phyloP scores from a whole-genome alignment of 352 stramenopile genomes.

The Pythium biforme region DNA sequence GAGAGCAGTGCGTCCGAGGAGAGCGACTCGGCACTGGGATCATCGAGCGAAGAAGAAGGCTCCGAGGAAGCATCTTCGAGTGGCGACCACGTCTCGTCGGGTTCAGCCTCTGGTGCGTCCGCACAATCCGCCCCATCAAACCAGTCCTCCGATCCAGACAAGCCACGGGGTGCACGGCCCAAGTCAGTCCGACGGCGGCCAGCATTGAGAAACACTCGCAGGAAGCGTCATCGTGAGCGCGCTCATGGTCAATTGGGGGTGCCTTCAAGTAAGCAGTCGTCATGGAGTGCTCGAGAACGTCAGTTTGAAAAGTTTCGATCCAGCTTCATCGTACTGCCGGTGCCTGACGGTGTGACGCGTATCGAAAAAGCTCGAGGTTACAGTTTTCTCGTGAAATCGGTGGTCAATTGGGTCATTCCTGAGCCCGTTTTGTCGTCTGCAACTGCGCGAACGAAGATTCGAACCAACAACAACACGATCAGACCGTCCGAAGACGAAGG shows the following conservation, averaged over 20 bases:
- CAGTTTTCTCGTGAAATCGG: constrained; percentile 63
- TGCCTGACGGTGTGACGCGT: constrained; percentile 49
- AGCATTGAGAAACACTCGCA: neutral
- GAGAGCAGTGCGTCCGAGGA: constrained; percentile 1
- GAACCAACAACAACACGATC: constrained; percentile 26
- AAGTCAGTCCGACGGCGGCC: neutral
- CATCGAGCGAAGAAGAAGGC: neutral
- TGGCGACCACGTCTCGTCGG: neutral
- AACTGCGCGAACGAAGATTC: neutral
- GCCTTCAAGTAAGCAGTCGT: constrained; percentile 21
- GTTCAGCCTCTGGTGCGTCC: neutral
- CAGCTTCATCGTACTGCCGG: constrained; percentile 55
- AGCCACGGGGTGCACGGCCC: neutral
- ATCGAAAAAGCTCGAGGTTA: constrained; percentile 63
- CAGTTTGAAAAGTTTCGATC: constrained; percentile 80
- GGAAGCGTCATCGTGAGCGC: neutral
- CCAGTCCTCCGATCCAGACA: neutral
- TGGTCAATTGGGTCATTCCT: constrained; percentile 65
- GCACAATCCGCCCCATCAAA: constrained; percentile 1
- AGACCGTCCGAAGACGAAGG: constrained; percentile 6
- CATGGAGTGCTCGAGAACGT: constrained; percentile 59
- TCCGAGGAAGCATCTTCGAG: constrained; percentile 2
- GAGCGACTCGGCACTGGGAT: constrained; percentile 1
- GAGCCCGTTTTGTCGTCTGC: constrained; percentile 37
- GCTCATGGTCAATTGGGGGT: neutral